phyloP scores from a whole-genome alignment of 768 basidiomycete species.

The Lactarius psammicola region DNA sequence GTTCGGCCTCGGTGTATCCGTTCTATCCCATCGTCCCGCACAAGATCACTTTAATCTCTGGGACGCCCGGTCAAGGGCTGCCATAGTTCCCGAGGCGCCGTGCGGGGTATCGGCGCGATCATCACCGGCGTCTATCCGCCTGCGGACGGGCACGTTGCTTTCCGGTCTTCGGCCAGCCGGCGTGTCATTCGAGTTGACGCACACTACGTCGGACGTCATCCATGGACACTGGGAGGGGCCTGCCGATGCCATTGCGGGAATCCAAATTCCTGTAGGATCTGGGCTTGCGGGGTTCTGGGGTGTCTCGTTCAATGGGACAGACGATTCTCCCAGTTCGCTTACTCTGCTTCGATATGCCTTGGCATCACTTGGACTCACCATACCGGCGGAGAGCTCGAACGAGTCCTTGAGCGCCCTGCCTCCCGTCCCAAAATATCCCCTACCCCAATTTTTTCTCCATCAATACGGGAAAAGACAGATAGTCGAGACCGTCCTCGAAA shows the following conservation, averaged over 20 bases:
- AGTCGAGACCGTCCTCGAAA: constrained; percentile 41
- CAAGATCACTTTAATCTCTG: constrained; percentile 36
- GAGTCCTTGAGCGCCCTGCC: constrained; percentile 41
- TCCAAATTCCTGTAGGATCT: constrained; percentile 21
- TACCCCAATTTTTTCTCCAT: constrained; percentile 61
- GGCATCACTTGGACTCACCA: constrained; percentile 35
- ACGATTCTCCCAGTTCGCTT: not conserved
- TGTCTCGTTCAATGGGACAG: constrained; percentile 10
- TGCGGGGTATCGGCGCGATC: not conserved
- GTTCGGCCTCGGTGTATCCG: constrained; percentile 60
- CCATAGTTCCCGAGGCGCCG: constrained; percentile 14
- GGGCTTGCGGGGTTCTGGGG: constrained; percentile 25
- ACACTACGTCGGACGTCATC: not conserved
- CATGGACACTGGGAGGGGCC: constrained; percentile 18
- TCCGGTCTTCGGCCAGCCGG: constrained; percentile 12
- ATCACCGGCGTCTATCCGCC: constrained; percentile 13
- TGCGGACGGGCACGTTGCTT: constrained; percentile 11
- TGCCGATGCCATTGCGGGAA: constrained; percentile 13
- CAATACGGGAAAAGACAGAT: constrained; percentile 43
- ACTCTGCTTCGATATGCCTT: constrained; percentile 17
- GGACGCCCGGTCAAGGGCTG: constrained; percentile 41
- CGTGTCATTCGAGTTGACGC: constrained; percentile 16
- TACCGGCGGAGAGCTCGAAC: constrained; percentile 30
- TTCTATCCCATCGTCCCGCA: constrained; percentile 35
- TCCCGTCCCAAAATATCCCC: constrained; percentile 35